Conservation (phyloP, 495 filamentous ascomycete species). For the Penicillium turbatum region DNA sequence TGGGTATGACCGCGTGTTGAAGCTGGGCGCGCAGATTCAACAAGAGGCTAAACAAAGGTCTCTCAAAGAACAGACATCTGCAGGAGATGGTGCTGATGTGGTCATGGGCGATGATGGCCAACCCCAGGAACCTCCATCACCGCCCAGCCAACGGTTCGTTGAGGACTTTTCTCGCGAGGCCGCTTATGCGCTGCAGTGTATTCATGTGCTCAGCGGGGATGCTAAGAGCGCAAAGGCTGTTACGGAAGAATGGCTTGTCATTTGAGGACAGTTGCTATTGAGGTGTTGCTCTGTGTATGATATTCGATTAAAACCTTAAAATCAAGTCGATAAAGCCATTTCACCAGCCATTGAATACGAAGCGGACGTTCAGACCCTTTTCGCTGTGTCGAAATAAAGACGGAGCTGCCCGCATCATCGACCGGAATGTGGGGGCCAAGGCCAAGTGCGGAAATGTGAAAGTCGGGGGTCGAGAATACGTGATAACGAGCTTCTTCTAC, state of each 20-base stretch:
- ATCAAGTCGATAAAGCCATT: not conserved
- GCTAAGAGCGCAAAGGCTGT: constrained; percentile 49
- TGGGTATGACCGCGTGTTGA: constrained; percentile 61
- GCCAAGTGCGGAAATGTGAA: constrained; percentile 2
- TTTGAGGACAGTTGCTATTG: constrained; percentile 28
- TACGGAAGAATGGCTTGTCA: constrained; percentile 56
- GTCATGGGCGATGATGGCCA: constrained; percentile 27
- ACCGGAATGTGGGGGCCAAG: not conserved
- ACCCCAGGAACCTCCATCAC: not conserved
- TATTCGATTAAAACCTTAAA: not conserved
- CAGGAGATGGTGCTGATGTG: constrained; percentile 16
- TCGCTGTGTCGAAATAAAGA: not conserved
- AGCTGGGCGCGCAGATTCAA: constrained; percentile 42
- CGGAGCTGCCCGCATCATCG: not conserved
- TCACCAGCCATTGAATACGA: not conserved
- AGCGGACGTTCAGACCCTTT: not conserved
- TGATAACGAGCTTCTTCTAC: not conserved
- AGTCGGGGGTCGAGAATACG: not conserved
- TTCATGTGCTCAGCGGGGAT: constrained; percentile 63
- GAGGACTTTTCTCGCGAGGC: constrained; percentile 71
- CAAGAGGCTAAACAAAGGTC: constrained; percentile 13
- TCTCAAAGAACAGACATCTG: constrained; percentile 9
- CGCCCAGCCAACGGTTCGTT: constrained; percentile 23
- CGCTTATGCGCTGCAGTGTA: constrained; percentile 67
- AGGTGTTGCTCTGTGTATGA: not conserved